Evolutionary conservation across 495 filamentous ascomycete genomes (phyloP).

Genomic region (Choiromyces venosus): DNA sequence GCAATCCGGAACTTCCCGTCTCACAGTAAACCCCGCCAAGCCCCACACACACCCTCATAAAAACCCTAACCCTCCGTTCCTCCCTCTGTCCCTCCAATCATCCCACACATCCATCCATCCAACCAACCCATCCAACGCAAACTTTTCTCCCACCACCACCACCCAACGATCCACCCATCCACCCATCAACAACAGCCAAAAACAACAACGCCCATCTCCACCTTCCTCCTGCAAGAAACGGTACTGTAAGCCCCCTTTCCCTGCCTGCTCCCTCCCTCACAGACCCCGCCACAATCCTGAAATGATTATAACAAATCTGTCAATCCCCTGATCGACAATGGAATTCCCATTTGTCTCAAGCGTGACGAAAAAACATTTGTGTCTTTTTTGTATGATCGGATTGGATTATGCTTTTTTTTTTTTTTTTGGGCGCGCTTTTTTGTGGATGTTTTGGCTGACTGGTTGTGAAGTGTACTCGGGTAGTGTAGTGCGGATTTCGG

Average conservation of each 20-base stretch:
- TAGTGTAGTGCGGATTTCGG: neutral
- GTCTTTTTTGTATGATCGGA: neutral
- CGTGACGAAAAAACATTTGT: neutral
- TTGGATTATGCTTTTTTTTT: neutral
- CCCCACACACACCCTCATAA: neutral
- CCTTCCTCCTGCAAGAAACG: neutral
- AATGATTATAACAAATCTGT: slow-evolving; percentile 1
- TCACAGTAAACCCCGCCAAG: neutral
- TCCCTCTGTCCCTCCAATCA: neutral
- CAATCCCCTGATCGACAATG: slow-evolving; percentile 2
- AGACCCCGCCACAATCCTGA: neutral
- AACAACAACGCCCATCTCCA: neutral
- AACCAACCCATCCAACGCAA: neutral
- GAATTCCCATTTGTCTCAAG: neutral
- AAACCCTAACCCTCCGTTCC: neutral
- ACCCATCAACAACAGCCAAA: neutral
- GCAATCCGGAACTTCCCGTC: too few relatives aligned
- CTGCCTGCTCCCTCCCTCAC: neutral
- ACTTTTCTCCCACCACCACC: neutral
- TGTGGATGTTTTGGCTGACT: neutral
- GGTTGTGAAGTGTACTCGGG: too few relatives aligned
- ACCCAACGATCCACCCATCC: neutral
- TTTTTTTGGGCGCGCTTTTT: neutral
- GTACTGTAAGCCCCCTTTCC: neutral
- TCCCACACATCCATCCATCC: neutral